phyloP scores from a whole-genome alignment of 2,329 filamentous ascomycete genomes.

The Penicillium sp. region DNA sequence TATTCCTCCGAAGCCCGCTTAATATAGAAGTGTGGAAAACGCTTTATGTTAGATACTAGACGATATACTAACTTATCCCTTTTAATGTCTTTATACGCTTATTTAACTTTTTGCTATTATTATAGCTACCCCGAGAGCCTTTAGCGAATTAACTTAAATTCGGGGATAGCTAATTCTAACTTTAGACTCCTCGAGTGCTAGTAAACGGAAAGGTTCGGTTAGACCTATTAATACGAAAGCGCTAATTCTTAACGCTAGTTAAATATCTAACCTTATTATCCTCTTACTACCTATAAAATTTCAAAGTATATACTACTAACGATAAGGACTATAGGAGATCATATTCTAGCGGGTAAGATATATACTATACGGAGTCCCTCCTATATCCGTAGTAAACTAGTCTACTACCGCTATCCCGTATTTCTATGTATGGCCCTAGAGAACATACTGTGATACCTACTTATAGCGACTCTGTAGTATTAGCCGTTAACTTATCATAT shows the following conservation, averaged over 20 bases:
- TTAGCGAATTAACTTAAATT: neutral
- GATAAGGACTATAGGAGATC: too few species aligned
- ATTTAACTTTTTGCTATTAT: slow-evolving; percentile 1
- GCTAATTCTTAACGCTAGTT: neutral
- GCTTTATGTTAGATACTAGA: neutral
- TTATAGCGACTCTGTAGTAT: too few species aligned
- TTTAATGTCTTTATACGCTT: neutral
- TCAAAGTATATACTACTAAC: too few species aligned
- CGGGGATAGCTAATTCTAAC: neutral
- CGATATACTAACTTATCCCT: too few species aligned
- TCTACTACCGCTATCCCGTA: too few species aligned
- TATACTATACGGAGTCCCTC: too few species aligned
- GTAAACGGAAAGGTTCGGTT: neutral
- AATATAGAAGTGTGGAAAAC: neutral
- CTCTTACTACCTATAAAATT: too few species aligned
- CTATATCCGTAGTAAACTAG: too few species aligned
- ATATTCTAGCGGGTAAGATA: too few species aligned
- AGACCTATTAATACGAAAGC: neutral
- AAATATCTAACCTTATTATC: neutral
- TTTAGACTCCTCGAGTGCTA: neutral
- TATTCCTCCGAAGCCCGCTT: neutral
- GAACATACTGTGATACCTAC: too few species aligned
- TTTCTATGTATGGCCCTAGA: neutral
- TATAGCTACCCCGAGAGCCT: neutral
- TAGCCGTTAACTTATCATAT: too few species aligned